Base-by-base conservation (phyloP, 1,284 basidiomycete genomes). In the Heterobasidion irregulare region DNA sequence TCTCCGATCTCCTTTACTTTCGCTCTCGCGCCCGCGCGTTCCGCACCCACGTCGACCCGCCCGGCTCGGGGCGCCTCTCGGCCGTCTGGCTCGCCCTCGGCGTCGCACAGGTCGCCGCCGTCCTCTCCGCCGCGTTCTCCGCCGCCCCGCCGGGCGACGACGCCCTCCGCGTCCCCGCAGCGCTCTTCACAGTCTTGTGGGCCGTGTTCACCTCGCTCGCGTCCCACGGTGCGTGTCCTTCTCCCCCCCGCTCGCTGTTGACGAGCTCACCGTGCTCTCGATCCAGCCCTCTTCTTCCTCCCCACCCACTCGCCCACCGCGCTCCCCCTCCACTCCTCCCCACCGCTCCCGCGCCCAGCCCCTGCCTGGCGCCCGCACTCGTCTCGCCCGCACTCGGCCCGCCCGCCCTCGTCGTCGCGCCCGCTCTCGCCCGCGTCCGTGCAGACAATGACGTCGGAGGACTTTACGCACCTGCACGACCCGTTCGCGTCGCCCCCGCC, bases 41-140 rank as follows among this genome's bases (percentile, higher is more conserved):
- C 38, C 38, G 7, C 38, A 3, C 38, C 5, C n/a, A n/a, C 26
- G 38, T 41, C n/a, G 38, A 41, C 38, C 38, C 26, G 26, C 38
- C 38, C 38, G 50, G 58, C 18, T 10, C 47, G 19, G 46, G 45
- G 41, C 51, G 50, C 50, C 47, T 59, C 43, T 50, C 53, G 6
- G 43, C 36, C 41, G 8, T 60, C 47, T 60, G 58, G 58, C 54
- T 60, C 18, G 34, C 54, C 32, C 53, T 60, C 16, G 58, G 58
- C 32, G n/a, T 60, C 8, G 53, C 50, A 41, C 58, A 60, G 41
- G 47, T 59, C 10, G 58, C 51, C 13, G 58, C 54, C n/a, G 35
- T 48, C 19, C 33, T 60, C 13, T 57, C 53, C 12, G 47, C 54
- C 38, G 38, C n/a, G 10, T n/a, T n/a, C n/a, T 41, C n/a, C 12